Conservation (phyloP, 495 filamentous ascomycete species). For the Diplogelasinospora grovesii region DNA sequence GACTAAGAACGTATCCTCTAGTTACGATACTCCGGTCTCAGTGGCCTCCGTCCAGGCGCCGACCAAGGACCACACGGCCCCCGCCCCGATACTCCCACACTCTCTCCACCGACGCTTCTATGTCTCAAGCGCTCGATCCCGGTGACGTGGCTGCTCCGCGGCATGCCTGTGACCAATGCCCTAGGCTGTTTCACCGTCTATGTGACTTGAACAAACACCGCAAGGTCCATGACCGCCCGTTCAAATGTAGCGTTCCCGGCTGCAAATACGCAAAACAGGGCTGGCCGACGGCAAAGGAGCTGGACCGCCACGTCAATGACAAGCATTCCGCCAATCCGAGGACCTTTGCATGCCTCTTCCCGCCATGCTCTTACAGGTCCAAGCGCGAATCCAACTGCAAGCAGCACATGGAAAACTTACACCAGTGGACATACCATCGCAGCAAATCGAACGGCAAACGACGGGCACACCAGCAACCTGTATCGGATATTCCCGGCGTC, state of each 20-base stretch:
- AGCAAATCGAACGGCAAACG: constrained; percentile 71
- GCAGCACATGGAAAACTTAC: constrained; percentile 98
- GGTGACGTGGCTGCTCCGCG: constrained; percentile 1
- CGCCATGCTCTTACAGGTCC: constrained; percentile 81
- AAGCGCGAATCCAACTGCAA: constrained; percentile 98
- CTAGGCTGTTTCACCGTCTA: constrained; percentile 78
- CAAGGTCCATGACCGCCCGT: constrained; percentile 92
- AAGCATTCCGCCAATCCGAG: constrained; percentile 72
- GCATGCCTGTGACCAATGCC: constrained; percentile 46
- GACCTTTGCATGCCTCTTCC: constrained; percentile 68
- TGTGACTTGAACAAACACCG: constrained; percentile 93
- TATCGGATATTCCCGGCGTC: too few relatives aligned
- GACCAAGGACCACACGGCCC: neutral
- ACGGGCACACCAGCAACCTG: neutral
- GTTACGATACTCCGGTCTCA: too few relatives aligned
- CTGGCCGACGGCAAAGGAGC: constrained; percentile 95
- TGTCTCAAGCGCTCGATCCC: constrained; percentile 13
- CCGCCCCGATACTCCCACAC: neutral
- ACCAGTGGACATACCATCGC: constrained; percentile 78
- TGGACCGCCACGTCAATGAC: constrained; percentile 89
- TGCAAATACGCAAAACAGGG: constrained; percentile 83
- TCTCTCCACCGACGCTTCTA: constrained; percentile 7
- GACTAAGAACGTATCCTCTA: too few relatives aligned
- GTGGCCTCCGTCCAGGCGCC: constrained; percentile 1
- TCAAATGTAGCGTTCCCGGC: constrained; percentile 67